phyloP scores from a whole-genome alignment of 2,329 filamentous ascomycete species.

The Botrytis paeoniae region DNA sequence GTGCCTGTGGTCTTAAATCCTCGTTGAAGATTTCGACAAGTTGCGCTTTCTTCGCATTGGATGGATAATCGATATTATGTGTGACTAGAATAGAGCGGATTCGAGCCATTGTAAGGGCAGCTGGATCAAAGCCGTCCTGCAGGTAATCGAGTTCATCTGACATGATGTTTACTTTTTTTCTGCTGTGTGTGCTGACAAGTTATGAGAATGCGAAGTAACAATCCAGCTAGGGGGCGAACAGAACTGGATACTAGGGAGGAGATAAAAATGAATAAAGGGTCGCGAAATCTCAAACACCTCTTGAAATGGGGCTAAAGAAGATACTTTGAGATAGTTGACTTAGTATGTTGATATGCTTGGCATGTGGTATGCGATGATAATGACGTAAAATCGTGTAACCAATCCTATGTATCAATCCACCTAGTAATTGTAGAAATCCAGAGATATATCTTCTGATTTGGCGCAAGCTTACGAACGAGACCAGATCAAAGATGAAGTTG shows the following conservation, averaged over 20 bases:
- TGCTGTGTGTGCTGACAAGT: not conserved
- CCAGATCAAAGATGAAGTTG: not conserved
- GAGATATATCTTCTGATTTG: not conserved
- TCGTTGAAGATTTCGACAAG: constrained; percentile 81
- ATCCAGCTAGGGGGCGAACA: not conserved
- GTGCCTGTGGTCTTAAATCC: constrained; percentile 73
- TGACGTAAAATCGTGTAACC: constrained; percentile 7
- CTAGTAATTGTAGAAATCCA: not conserved
- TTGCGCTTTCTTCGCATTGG: constrained; percentile 86
- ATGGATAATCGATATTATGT: constrained; percentile 81
- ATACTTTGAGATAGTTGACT: not conserved
- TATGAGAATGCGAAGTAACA: not conserved
- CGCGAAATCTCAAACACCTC: not conserved
- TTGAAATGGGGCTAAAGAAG: not conserved
- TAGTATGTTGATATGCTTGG: not conserved
- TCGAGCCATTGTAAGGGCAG: constrained; percentile 78
- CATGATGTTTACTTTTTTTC: constrained; percentile 16
- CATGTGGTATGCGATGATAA: not conserved
- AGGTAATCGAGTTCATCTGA: constrained; percentile 63
- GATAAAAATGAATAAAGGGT: not conserved
- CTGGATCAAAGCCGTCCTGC: constrained; percentile 80
- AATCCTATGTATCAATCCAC: not conserved
- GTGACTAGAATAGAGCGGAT: constrained; percentile 88
- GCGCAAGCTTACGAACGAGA: not conserved
- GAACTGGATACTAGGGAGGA: not conserved